These are phyloP conservation scores for Adenanthera pavonina DNA, from an alignment of 306 rosid genomes.

Conservation along the genomic window DNA sequence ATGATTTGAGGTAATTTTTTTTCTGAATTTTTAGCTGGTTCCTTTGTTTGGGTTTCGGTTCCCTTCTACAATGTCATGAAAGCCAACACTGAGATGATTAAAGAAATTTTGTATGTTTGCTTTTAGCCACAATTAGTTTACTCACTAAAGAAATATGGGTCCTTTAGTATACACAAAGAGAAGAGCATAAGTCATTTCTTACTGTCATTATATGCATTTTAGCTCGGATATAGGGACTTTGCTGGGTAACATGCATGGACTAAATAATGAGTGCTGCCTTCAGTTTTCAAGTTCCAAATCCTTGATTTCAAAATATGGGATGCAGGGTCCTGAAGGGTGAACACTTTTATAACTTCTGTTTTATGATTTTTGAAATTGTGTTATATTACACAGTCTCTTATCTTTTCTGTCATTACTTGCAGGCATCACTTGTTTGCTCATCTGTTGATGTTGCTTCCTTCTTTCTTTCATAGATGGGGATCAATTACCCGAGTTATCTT, in stretches of 20 bases:
- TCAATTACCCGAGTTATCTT: conserved; percentile 68
- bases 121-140: background rate
- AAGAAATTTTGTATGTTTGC: background rate
- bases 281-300: background rate
- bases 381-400: conserved; percentile 22
- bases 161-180: background rate
- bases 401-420: conserved; percentile 38
- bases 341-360: background rate
- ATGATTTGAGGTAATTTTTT: background rate
- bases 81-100: background rate
- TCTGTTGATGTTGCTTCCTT: conserved; percentile 81
- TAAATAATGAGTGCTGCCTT: background rate
- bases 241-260: background rate
- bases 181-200: background rate
- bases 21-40: background rate
- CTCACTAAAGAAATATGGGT: background rate
- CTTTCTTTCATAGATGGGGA: conserved; percentile 91
- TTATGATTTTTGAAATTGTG: conserved; percentile 1
- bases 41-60: background rate
- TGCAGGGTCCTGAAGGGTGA: background rate
- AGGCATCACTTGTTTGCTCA: conserved; percentile 66
- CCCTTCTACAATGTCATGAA: background rate
- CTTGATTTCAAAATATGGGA: conserved; percentile 21
- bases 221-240: background rate
- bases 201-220: background rate